Conservation (phyloP, 306 rosid species). For the Trifolium subterraneum region DNA sequence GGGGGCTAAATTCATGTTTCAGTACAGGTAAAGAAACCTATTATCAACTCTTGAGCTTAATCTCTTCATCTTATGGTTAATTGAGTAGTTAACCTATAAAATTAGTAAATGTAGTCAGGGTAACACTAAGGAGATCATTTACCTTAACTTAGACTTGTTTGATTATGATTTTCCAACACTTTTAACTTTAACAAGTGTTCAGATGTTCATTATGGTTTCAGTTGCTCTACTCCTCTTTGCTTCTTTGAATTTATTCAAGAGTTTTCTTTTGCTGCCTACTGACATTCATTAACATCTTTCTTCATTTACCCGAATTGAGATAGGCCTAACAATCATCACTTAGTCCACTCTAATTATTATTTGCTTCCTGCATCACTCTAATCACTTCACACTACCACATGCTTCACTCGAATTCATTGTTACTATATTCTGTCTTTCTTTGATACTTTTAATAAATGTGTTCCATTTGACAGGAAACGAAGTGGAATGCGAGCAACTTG, state of each 20-base stretch:
- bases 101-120: constrained; percentile 16
- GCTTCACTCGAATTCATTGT: constrained; percentile 17
- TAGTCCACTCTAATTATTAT: constrained; percentile 12
- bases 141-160: constrained; percentile 6
- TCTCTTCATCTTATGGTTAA: constrained; percentile 29
- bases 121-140: constrained; percentile 6
- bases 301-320: constrained; percentile 6
- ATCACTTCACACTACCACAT: constrained; percentile 11
- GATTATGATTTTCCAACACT: constrained; percentile 25
- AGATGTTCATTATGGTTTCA: constrained; percentile 22
- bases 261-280: constrained; percentile 19
- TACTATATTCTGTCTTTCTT: constrained; percentile 25
- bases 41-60: constrained; percentile 24
- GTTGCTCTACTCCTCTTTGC: constrained; percentile 7
- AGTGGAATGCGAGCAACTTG: constrained; percentile 98
- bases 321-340: constrained; percentile 28
- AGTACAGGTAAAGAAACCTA: constrained; percentile 75
- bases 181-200: constrained; percentile 15
- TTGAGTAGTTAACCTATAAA: constrained; percentile 8
- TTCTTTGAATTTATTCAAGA: neutral
- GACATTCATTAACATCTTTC: constrained; percentile 8
- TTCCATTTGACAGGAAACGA: constrained; percentile 81
- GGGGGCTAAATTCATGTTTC: constrained; percentile 96
- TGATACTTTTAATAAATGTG: neutral
- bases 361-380: constrained; percentile 26